phyloP scores from a whole-genome alignment of 495 filamentous ascomycete species.

The Penicillium atrosanguineum region DNA sequence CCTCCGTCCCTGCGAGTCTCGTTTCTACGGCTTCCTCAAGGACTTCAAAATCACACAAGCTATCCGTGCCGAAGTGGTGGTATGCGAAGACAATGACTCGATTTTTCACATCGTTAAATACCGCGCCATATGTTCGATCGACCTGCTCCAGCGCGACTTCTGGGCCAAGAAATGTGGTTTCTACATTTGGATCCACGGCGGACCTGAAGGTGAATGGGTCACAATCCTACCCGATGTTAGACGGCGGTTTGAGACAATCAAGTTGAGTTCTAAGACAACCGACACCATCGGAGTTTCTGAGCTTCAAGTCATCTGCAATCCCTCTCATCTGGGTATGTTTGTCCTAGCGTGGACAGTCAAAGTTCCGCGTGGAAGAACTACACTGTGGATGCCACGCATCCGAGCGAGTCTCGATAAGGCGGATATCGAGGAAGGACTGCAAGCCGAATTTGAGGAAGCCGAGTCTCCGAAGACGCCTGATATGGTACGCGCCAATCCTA shows the following conservation, averaged over 20 bases:
- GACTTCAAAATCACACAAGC: constrained; percentile 34
- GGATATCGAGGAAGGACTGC: not conserved
- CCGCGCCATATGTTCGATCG: constrained; percentile 32
- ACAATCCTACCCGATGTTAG: constrained; percentile 8
- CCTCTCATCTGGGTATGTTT: constrained; percentile 26
- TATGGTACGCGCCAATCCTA: not conserved
- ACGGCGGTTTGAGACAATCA: constrained; percentile 16
- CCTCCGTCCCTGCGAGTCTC: constrained; percentile 27
- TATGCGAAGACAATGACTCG: not conserved
- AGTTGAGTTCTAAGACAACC: constrained; percentile 5
- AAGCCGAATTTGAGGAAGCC: not conserved
- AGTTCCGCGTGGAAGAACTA: constrained; percentile 4
- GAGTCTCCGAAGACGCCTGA: not conserved
- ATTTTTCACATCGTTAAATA: constrained; percentile 16
- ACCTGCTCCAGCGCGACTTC: constrained; percentile 29
- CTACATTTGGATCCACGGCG: constrained; percentile 30
- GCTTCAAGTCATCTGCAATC: constrained; percentile 27
- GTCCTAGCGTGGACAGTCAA: constrained; percentile 29
- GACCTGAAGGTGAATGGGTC: constrained; percentile 32
- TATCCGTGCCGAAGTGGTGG: constrained; percentile 16
- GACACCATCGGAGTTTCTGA: constrained; percentile 16
- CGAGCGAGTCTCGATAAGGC: not conserved
- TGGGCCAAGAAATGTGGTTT: constrained; percentile 36
- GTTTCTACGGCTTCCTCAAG: constrained; percentile 30
- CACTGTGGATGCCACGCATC: constrained; percentile 31